Evolutionary conservation across 805 yeast species (phyloP).

Genomic region (Ogataea trehalophila): DNA sequence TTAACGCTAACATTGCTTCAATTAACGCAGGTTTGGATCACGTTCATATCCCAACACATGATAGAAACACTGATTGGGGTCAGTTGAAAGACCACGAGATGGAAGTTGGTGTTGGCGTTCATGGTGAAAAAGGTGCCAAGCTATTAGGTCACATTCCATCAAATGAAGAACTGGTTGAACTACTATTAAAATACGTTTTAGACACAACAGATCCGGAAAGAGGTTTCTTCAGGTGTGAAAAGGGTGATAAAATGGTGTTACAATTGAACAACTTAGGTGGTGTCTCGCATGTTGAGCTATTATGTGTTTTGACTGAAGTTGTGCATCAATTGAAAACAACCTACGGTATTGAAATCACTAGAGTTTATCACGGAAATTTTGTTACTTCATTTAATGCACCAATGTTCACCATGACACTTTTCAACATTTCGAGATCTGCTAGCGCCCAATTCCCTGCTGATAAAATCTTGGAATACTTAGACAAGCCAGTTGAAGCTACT

Average conservation of each 20-base stretch:
- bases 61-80: constrained; percentile 18
- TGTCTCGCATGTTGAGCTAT: constrained; percentile 31
- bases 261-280: constrained; percentile 37
- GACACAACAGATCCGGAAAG: constrained; percentile 26
- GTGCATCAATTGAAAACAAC: constrained; percentile 20
- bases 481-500: constrained; percentile 29
- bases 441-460: constrained; percentile 16
- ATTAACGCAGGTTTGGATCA: constrained; percentile 36
- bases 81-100: constrained; percentile 26
- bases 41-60: constrained; percentile 34
- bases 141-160: constrained; percentile 29
- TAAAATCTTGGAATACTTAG: constrained; percentile 28
- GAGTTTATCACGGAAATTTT: constrained; percentile 32
- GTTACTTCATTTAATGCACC: constrained; percentile 36
- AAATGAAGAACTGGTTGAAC: constrained; percentile 29
- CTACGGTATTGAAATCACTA: constrained; percentile 26
- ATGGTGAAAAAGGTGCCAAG: constrained; percentile 36
- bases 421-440: constrained; percentile 31
- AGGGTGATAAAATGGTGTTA: constrained; percentile 28
- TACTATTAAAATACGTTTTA: constrained; percentile 25
- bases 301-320: constrained; percentile 25
- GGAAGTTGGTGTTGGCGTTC: constrained; percentile 36
- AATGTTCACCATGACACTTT: constrained; percentile 33
- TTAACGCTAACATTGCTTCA: constrained; percentile 29
- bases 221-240: constrained; percentile 28